Percentiles rank a stretch among this genome's conserved stretches.
These are phyloP conservation scores for Musa troglodytarum DNA, from an alignment of 176 grass and related monocot species.

Conservation along the genomic window DNA sequence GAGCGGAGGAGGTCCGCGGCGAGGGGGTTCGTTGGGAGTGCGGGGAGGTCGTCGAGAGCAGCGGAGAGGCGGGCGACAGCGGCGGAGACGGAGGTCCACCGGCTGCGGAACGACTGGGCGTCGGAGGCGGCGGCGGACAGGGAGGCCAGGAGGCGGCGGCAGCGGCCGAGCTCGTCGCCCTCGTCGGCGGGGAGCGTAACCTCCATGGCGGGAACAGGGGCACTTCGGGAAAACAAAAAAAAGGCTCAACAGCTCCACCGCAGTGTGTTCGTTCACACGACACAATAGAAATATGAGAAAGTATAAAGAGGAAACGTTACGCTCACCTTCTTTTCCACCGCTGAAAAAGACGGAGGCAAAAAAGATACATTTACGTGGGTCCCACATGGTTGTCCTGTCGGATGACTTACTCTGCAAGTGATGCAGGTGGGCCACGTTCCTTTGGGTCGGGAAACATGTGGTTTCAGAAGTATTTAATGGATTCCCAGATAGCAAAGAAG, in stretches of 20 bases:
- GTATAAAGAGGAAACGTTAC: neutral
- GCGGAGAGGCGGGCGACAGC: slow-evolving; percentile 29
- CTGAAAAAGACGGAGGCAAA: neutral
- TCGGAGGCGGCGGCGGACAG: slow-evolving; percentile 32
- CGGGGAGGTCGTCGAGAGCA: slow-evolving; percentile 31
- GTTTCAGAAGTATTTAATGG: neutral
- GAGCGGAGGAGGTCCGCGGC: slow-evolving; percentile 14
- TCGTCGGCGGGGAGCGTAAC: neutral
- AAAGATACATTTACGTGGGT: neutral
- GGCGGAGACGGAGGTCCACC: neutral
- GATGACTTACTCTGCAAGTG: neutral
- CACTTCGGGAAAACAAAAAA: neutral
- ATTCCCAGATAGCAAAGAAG: neutral
- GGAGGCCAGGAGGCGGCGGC: slow-evolving; percentile 29
- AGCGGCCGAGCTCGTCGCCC: slow-evolving; percentile 22
- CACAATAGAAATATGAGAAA: neutral
- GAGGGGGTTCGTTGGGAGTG: slow-evolving; percentile 18
- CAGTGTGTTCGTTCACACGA: neutral
- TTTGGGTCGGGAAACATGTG: neutral
- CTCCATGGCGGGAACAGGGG: slow-evolving; percentile 8
- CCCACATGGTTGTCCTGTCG: neutral
- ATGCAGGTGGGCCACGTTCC: rapidly evolving
- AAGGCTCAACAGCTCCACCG: neutral
- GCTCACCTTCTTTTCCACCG: neutral
- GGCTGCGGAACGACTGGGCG: slow-evolving; percentile 7